phyloP scores from a whole-genome alignment of 768 basidiomycete species.

The Mycena belliarum region DNA sequence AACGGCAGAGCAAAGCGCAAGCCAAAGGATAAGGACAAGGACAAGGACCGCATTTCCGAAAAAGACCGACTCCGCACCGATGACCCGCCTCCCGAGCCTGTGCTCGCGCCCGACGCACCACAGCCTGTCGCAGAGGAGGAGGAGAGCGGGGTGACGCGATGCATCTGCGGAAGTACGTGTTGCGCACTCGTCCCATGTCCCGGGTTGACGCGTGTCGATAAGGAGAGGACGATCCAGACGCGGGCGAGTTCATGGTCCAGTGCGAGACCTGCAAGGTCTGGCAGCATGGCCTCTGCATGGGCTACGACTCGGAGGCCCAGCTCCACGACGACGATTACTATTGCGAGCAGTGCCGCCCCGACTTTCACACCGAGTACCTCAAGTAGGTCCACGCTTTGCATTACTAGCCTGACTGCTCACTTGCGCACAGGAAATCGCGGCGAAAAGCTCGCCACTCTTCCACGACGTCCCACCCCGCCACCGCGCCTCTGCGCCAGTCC shows the following conservation, averaged over 20 bases:
- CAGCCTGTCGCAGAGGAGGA: slow-evolving; percentile 58
- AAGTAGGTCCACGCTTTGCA: slow-evolving; percentile 52
- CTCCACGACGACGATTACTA: slow-evolving; percentile 83
- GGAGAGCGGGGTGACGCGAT: slow-evolving; percentile 72
- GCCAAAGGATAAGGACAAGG: slow-evolving; percentile 65
- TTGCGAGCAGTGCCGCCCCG: slow-evolving; percentile 91
- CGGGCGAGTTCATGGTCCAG: slow-evolving; percentile 96
- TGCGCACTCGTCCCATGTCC: slow-evolving; percentile 23
- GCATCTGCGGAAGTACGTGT: slow-evolving; percentile 78
- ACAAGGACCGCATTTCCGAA: slow-evolving; percentile 53
- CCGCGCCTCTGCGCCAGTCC: slow-evolving; percentile 59
- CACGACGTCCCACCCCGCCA: slow-evolving; percentile 58
- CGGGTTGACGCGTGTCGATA: slow-evolving; percentile 23
- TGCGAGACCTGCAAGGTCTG: slow-evolving; percentile 97
- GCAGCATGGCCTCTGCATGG: slow-evolving; percentile 98
- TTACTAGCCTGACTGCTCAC: slow-evolving; percentile 15
- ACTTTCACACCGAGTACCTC: slow-evolving; percentile 78
- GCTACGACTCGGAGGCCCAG: slow-evolving; percentile 76
- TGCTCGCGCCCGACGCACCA: slow-evolving; percentile 27
- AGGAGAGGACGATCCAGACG: slow-evolving; percentile 75
- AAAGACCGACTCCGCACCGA: slow-evolving; percentile 32
- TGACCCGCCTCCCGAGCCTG: slow-evolving; percentile 21
- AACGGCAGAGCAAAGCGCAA: slow-evolving; percentile 34
- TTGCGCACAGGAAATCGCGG: slow-evolving; percentile 53
- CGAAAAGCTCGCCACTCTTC: slow-evolving; percentile 67